Conservation (phyloP, 257 asterid genomes). For the Echites panduratus region DNA sequence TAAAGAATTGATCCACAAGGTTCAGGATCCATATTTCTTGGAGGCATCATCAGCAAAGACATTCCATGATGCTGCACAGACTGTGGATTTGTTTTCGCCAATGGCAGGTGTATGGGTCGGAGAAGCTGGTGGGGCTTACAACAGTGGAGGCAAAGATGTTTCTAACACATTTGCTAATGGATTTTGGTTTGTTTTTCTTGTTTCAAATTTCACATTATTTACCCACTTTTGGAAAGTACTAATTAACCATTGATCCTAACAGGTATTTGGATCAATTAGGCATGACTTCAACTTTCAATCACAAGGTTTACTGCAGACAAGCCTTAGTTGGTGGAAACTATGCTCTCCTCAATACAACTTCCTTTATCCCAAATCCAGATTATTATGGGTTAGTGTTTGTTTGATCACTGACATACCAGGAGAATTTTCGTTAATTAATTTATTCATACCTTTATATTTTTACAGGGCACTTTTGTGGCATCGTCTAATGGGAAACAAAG, state of each 20-base stretch:
- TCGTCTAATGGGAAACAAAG: constrained; percentile 66
- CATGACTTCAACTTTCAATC: constrained; percentile 69
- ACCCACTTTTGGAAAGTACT: too few species aligned
- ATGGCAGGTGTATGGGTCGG: constrained; percentile 83
- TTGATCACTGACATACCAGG: too few species aligned
- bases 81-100: constrained; percentile 39
- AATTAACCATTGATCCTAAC: background rate
- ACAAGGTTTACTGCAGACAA: constrained; percentile 80
- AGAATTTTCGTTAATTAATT: too few species aligned
- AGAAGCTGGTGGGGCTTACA: constrained; percentile 87
- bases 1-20: constrained; percentile 42
- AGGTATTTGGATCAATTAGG: constrained; percentile 96
- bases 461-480: constrained; percentile 73
- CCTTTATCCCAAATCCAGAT: constrained; percentile 81
- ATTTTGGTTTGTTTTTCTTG: constrained; percentile 47
- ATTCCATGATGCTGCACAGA: constrained; percentile 32
- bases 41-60: constrained; percentile 36
- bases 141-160: constrained; percentile 74
- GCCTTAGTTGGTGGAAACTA: constrained; percentile 83
- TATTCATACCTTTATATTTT: background rate
- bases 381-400: constrained; percentile 54
- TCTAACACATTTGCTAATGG: constrained; percentile 69
- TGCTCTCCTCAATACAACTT: constrained; percentile 59
- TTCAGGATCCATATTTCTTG: constrained; percentile 62
- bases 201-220: background rate